Base-by-base conservation (phyloP, 2,329 filamentous ascomycete genomes). In the Botrytis deweyae region DNA sequence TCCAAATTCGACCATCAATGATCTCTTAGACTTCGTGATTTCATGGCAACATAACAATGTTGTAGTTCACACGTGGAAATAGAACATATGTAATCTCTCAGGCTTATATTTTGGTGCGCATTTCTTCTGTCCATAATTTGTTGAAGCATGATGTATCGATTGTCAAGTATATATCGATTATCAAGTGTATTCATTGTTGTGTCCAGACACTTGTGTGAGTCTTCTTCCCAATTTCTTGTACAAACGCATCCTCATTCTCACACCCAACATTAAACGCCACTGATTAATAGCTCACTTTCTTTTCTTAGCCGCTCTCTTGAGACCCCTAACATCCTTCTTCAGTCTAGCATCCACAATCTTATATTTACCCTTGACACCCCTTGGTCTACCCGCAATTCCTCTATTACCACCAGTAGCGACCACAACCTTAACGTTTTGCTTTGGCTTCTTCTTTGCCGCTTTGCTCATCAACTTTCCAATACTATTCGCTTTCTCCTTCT, bases 311-410 rank as follows among this genome's bases (percentile, higher is more conserved):
- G 89, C 81, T 80, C 95, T 89, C 89, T 97, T 97, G 83, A 95
- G 88, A 3, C 92, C 94, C 81, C 94, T 87, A 72, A 96, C 88
- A 86, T 98, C 96, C 90, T 98, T 98, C 90, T 98, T 98, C 90
- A 98, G 90, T 78, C 96, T 88, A 22, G 93, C 86, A 84, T 98
- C 95, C 72, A 99, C 95, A 87, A 99, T 97, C 87, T 97, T 97
- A 83, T 99, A 99, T 78, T 93, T 91, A 55, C 95, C 95, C 88
- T 97, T 98, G 38, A 97, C 94, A 74, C 95, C 96, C 82, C 90
- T 92, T 4, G 96, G 96, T 78, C 95, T 87, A 33, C 95, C 95
- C 81, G 92, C 89, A 81, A 97, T 90, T 80, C 94, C 95, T 78
- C 90, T 91, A 83, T 98, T 98, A 69, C 88, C 84, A 75, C 95